Evolutionary conservation across 495 filamentous ascomycete species (phyloP).

Genomic region (Xylaria nigripes): DNA sequence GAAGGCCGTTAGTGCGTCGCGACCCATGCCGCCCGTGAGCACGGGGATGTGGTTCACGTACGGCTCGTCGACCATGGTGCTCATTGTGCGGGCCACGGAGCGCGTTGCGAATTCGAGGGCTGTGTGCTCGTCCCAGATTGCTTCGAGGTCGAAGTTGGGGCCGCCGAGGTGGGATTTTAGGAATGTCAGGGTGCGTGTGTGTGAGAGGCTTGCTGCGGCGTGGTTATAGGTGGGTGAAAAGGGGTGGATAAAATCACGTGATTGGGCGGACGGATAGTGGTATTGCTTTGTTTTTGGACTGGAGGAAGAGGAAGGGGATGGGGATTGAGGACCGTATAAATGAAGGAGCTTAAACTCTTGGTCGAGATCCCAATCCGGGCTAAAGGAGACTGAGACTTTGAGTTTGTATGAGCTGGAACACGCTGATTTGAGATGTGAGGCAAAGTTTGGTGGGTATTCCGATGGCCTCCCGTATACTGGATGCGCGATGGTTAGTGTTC

Average conservation of each 20-base stretch:
- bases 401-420: conserved; percentile 6
- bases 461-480: conserved; percentile 4
- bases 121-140: conserved; percentile 54
- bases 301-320: neutral
- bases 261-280: conserved; percentile 25
- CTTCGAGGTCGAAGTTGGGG: conserved; percentile 51
- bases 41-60: conserved; percentile 54
- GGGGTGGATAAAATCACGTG: conserved; percentile 36
- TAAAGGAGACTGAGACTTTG: conserved; percentile 7
- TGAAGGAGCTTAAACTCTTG: neutral
- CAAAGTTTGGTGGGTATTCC: neutral
- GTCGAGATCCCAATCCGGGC: conserved; percentile 1
- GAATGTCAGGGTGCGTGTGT: conserved; percentile 45
- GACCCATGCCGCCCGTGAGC: conserved; percentile 62
- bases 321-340: neutral
- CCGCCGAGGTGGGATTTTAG: conserved; percentile 43
- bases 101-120: conserved; percentile 46
- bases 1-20: conserved; percentile 54
- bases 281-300: conserved; percentile 6
- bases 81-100: conserved; percentile 48
- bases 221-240: conserved; percentile 31
- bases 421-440: conserved; percentile 1
- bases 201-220: conserved; percentile 34
- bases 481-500: neutral
- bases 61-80: conserved; percentile 51